phyloP scores from a whole-genome alignment of 176 grass and related monocot species.

The Eleusine indica region DNA sequence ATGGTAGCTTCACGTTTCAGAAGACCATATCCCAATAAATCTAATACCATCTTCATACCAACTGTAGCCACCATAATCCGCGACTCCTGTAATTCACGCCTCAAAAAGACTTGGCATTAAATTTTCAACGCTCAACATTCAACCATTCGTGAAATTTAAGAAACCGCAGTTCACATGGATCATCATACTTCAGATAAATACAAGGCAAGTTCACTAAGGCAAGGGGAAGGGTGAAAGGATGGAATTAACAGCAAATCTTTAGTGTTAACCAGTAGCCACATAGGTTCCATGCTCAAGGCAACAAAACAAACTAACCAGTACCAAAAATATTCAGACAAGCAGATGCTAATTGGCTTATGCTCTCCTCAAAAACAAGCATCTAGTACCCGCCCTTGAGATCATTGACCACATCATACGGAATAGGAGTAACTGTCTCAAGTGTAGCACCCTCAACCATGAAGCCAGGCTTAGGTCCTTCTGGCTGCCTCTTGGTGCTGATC shows the following conservation, averaged over 20 bases:
- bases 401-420: constrained; percentile 95
- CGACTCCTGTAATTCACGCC: background rate
- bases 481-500: constrained; percentile 94
- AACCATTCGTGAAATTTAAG: no score
- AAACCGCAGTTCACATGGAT: background rate
- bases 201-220: background rate
- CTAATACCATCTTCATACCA: background rate
- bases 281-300: constrained; percentile 24
- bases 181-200: background rate
- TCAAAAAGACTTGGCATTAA: background rate
- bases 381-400: constrained; percentile 99
- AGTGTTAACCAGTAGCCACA: constrained; percentile 47
- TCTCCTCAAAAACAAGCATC: constrained; percentile 36
- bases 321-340: constrained; percentile 38
- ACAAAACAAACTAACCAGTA: constrained; percentile 44
- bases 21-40: no score
- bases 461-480: constrained; percentile 74
- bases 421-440: constrained; percentile 82
- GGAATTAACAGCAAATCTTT: constrained; percentile 39
- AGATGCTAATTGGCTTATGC: constrained; percentile 22
- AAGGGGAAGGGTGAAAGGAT: no score
- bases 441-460: constrained; percentile 87
- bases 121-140: no score
- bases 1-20: no score
- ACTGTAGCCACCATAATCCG: background rate